Conservation (phyloP, 495 filamentous ascomycete genomes). For the Neurospora terricola region DNA sequence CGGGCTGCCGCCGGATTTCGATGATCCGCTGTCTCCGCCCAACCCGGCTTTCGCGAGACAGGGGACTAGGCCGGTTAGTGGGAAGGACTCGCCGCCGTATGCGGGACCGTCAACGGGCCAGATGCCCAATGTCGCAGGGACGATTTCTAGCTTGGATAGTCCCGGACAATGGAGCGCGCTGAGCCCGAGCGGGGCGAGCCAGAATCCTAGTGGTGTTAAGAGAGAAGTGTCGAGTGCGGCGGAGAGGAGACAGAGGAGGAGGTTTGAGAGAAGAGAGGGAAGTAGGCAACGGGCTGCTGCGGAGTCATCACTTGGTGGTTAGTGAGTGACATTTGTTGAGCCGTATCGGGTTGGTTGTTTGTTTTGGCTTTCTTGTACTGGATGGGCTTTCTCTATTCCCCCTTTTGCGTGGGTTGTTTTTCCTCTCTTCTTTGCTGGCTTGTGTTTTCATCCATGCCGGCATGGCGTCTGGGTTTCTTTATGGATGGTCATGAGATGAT, state of each 20-base stretch:
- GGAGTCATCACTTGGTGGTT: conserved; percentile 1
- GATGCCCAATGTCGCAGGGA: conserved; percentile 21
- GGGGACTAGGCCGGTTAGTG: background rate
- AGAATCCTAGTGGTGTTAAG: conserved; percentile 1
- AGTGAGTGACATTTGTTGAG: background rate
- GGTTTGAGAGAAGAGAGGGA: conserved; percentile 37
- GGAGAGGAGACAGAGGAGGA: conserved; percentile 35
- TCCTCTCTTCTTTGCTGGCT: background rate
- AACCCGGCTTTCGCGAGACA: conserved; percentile 34
- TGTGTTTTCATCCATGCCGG: background rate
- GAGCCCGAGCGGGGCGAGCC: conserved; percentile 23
- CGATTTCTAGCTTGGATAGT: conserved; percentile 32
- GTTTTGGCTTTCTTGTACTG: background rate
- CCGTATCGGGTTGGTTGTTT: background rate
- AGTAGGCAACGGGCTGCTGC: conserved; percentile 18
- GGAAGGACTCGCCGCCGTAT: conserved; percentile 47
- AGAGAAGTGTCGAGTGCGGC: conserved; percentile 15
- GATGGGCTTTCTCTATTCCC: background rate
- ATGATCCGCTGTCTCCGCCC: conserved; percentile 32
- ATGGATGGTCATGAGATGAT: background rate
- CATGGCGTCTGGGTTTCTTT: background rate
- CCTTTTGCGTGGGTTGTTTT: background rate
- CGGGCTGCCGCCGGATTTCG: background rate
- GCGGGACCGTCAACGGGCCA: conserved; percentile 33
- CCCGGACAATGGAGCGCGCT: conserved; percentile 22